phyloP scores from a whole-genome alignment of 352 stramenopile genomes.

The Phytophthora sansomeana region DNA sequence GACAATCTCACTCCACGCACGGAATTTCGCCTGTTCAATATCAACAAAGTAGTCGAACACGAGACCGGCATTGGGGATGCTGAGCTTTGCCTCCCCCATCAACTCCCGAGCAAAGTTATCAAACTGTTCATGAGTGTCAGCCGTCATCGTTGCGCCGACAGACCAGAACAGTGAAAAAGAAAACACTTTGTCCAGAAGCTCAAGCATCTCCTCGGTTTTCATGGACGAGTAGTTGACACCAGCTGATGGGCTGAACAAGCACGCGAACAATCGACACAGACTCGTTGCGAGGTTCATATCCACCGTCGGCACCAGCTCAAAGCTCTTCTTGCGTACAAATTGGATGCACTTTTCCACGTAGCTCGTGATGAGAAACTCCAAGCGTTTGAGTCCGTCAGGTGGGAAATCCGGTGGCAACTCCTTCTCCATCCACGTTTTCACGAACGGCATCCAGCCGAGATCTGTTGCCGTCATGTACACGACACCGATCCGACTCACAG shows the following conservation, averaged over 20 bases:
- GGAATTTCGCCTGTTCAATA: conserved; percentile 52
- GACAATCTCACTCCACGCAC: conserved; percentile 68
- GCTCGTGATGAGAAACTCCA: conserved; percentile 58
- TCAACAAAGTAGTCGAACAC: conserved; percentile 92
- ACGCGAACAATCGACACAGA: conserved; percentile 89
- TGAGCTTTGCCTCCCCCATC: conserved; percentile 58
- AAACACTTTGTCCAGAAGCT: conserved; percentile 84
- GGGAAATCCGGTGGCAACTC: conserved; percentile 58
- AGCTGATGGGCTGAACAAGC: conserved; percentile 67
- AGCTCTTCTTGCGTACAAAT: conserved; percentile 80
- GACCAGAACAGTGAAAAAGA: conserved; percentile 94
- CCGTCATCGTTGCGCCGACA: conserved; percentile 85
- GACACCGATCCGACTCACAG: conserved; percentile 82
- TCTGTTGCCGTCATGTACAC: conserved; percentile 87
- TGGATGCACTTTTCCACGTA: conserved; percentile 79
- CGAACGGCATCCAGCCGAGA: conserved; percentile 90
- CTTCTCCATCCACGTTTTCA: conserved; percentile 91
- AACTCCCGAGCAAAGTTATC: conserved; percentile 81
- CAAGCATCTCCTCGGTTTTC: conserved; percentile 53
- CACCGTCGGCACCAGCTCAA: conserved; percentile 89
- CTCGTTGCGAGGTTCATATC: conserved; percentile 91
- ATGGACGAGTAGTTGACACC: conserved; percentile 33
- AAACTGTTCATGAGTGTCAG: conserved; percentile 77
- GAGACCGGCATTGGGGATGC: conserved; percentile 62
- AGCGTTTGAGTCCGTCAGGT: conserved; percentile 41